Evolutionary conservation across 768 basidiomycete species (phyloP).

Genomic region (Gloeostereum incarnatum): DNA sequence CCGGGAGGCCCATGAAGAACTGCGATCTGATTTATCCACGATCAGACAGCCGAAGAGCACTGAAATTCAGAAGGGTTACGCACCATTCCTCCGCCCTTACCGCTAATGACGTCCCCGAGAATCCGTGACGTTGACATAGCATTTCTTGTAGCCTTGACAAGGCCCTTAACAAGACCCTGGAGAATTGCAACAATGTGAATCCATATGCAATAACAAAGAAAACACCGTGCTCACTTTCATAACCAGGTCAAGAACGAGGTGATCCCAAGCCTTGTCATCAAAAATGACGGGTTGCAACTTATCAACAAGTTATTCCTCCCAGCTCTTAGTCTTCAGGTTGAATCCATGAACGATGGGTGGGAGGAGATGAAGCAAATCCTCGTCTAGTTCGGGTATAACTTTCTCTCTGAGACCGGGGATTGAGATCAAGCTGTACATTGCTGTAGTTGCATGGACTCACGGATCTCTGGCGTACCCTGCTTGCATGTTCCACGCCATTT

Average conservation of each 20-base stretch:
- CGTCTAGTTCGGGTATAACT: slow-evolving; percentile 14
- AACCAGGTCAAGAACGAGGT: slow-evolving; percentile 19
- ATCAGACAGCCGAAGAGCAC: neutral
- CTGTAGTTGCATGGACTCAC: no score
- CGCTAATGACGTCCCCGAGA: slow-evolving; percentile 20
- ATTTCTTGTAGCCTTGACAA: slow-evolving; percentile 15
- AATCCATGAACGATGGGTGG: slow-evolving; percentile 26
- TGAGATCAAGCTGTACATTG: neutral
- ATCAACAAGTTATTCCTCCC: slow-evolving; percentile 19
- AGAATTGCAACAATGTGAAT: slow-evolving; percentile 11
- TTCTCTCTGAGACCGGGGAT: slow-evolving; percentile 4
- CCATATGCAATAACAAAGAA: slow-evolving; percentile 3
- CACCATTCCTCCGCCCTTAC: slow-evolving; percentile 26
- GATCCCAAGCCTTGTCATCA: slow-evolving; percentile 20
- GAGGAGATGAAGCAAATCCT: slow-evolving; percentile 24
- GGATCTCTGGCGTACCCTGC: slow-evolving; percentile 2
- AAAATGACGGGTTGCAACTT: slow-evolving; percentile 20
- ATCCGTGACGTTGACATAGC: slow-evolving; percentile 11
- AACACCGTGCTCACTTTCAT: slow-evolving; percentile 14
- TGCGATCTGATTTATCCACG: no score
- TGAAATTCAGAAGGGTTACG: no score
- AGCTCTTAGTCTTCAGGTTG: slow-evolving; percentile 26
- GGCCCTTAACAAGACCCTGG: slow-evolving; percentile 15
- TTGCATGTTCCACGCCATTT: slow-evolving; percentile 4
- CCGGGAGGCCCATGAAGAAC: slow-evolving; percentile 17